Conservation (phyloP, 2,329 filamentous ascomycete genomes). For the Colletotrichum sp. region DNA sequence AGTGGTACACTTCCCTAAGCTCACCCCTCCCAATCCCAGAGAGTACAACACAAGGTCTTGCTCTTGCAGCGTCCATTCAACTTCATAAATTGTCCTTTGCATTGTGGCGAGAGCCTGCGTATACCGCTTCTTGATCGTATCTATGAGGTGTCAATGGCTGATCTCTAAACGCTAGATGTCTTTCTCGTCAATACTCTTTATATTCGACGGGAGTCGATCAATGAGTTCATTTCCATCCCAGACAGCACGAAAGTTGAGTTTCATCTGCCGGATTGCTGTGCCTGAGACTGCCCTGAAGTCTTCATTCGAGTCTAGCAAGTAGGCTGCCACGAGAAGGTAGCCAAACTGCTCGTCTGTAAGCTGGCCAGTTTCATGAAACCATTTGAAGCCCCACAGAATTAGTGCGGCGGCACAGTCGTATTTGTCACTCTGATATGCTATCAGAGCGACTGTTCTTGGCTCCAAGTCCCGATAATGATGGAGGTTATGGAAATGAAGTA, state of each 20-base stretch:
- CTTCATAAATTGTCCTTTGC: too few species aligned
- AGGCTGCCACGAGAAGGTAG: not conserved
- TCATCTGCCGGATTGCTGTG: not conserved
- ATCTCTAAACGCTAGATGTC: too few species aligned
- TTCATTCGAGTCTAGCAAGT: not conserved
- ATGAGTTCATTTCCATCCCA: not conserved
- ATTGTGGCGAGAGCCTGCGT: too few species aligned
- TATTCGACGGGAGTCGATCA: not conserved
- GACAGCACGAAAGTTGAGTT: not conserved
- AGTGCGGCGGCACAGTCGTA: not conserved
- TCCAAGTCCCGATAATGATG: not conserved
- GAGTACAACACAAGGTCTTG: too few species aligned
- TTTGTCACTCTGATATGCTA: not conserved
- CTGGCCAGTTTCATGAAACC: not conserved
- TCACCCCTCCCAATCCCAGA: too few species aligned
- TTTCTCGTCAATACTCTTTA: not conserved
- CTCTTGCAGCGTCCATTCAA: too few species aligned
- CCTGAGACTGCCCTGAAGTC: not conserved
- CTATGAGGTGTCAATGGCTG: too few species aligned
- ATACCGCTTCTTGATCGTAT: too few species aligned
- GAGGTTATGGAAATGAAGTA: not conserved
- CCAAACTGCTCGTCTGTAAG: not conserved
- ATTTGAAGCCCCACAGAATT: not conserved
- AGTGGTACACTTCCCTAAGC: too few species aligned
- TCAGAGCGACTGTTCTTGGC: fast-evolving